phyloP scores from a whole-genome alignment of 2,329 filamentous ascomycete genomes.

The Macroventuria anomochaeta region DNA sequence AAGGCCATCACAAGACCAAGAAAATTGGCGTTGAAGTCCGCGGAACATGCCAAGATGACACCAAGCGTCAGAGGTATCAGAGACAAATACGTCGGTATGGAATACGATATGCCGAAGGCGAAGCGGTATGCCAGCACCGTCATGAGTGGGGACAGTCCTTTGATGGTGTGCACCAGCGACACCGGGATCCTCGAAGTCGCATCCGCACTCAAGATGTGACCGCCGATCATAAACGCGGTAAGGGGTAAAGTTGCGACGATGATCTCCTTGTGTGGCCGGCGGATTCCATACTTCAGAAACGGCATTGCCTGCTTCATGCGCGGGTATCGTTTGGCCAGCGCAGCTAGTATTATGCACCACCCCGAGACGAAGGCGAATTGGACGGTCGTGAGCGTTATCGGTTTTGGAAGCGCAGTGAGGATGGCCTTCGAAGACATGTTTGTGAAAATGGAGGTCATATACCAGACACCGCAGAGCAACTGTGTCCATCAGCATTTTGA shows the following conservation, averaged over 20 bases:
- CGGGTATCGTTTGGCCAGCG: conserved; percentile 76
- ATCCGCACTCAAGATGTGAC: conserved; percentile 91
- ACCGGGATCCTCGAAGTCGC: conserved; percentile 95
- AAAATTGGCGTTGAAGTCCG: conserved; percentile 86
- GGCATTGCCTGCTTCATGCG: conserved; percentile 73
- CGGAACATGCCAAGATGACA: conserved; percentile 96
- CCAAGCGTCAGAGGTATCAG: conserved; percentile 89
- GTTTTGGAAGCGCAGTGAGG: conserved; percentile 86
- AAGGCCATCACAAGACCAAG: conserved; percentile 90
- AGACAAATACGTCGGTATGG: conserved; percentile 74
- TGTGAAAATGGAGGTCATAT: conserved; percentile 91
- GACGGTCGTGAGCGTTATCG: conserved; percentile 86
- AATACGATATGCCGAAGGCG: conserved; percentile 88
- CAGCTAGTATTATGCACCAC: conserved; percentile 82
- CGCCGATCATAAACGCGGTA: conserved; percentile 89
- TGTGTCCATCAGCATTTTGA: conserved; percentile 53
- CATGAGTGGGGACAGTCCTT: conserved; percentile 93
- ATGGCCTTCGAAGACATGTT: conserved; percentile 99
- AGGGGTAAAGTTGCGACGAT: conserved; percentile 88
- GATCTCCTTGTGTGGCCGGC: conserved; percentile 79
- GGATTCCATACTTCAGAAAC: conserved; percentile 82
- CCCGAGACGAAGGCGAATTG: conserved; percentile 93
- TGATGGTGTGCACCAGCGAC: conserved; percentile 97
- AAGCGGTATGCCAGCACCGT: conserved; percentile 92
- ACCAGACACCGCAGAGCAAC: conserved; percentile 90